Base-by-base conservation (phyloP, 352 stramenopile genomes). In the Globisporangium yorkense region DNA sequence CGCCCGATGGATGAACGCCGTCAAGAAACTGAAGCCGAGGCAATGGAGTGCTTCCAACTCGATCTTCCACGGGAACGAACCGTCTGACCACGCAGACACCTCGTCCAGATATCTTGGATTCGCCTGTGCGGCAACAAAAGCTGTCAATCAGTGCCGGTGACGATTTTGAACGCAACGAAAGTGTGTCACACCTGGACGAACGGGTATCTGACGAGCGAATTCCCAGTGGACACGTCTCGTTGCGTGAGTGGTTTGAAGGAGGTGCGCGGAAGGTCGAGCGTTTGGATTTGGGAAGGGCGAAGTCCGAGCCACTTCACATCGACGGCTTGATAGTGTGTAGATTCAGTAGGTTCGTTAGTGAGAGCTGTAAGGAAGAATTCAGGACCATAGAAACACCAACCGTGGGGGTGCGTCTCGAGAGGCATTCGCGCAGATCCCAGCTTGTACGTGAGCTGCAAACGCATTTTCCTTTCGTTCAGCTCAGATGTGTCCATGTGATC, bases 261-360 rank as follows among this genome's bases (percentile, higher is more conserved):
- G 29, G 65, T 72, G 5, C 37, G 37, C 21, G 83, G 84, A 15
- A 94, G 61, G 15, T 70, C 58, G 1, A 94, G 59, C 5, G 31
- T 12, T 52, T 55, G 49, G n/a, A 86, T 59, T 65, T 97, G 80
- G 16, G 83, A 95, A 15, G 93, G 93, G 29, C 88, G 80, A 43
- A 98, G 68, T 10, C 94, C 94, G 55, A 98, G 69, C 94, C 94
- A 98, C 65, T 91, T 75, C 13, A 98, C 89, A 61, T 87, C 87
- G 50, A 77, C 84, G 21, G 71, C 78, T 89, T 55, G 29, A 7
- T 29, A 21, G 9, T 33, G 50, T 9, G n/a, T 5, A 13, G 15
- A 7, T 9, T 29, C 31, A 13, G 15, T 40, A 21, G 10, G 5
- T 20, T 4, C 16, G 13, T 5, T 16, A 27, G 24, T 6, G 27